Conservation (phyloP, 2,329 filamentous ascomycete species). For the Acrodontium crateriforme region DNA sequence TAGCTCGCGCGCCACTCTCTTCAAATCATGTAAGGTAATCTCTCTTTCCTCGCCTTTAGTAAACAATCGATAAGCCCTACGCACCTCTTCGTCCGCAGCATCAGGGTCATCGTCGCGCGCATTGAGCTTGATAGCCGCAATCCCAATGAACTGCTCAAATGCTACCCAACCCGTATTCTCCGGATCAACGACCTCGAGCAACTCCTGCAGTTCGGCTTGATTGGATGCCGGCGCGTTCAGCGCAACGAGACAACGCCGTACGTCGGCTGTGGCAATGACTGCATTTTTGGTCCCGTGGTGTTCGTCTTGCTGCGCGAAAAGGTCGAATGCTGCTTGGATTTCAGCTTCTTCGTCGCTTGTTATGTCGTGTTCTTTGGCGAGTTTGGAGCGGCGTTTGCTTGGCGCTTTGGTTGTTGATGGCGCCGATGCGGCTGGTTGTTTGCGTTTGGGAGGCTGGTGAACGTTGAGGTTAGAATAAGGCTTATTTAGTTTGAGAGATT, state of each 20-base stretch:
- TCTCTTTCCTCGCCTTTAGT: constrained; percentile 44
- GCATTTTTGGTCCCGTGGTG: constrained; percentile 52
- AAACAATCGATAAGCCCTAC: constrained; percentile 73
- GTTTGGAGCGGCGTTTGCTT: constrained; percentile 59
- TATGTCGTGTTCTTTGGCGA: constrained; percentile 84
- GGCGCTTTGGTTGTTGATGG: constrained; percentile 14
- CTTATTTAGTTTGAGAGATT: too few relatives aligned
- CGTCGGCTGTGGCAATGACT: constrained; percentile 29
- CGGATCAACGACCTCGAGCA: constrained; percentile 71
- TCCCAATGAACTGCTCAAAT: constrained; percentile 71
- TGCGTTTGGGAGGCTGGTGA: constrained; percentile 21
- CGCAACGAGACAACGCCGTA: constrained; percentile 43
- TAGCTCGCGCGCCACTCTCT: constrained; percentile 63
- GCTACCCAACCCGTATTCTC: constrained; percentile 62
- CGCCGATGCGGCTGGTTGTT: constrained; percentile 13
- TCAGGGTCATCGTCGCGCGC: constrained; percentile 35
- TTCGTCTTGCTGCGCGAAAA: constrained; percentile 44
- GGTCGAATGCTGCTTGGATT: constrained; percentile 76
- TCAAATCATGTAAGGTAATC: constrained; percentile 71
- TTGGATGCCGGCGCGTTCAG: constrained; percentile 58
- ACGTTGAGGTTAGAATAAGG: too few relatives aligned
- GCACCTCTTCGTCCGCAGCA: constrained; percentile 51
- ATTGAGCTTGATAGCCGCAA: constrained; percentile 76
- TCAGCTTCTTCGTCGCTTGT: constrained; percentile 72
- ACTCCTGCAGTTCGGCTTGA: constrained; percentile 56